Evolutionary conservation across 257 asterid genomes (phyloP).

Genomic region (Marsdenia floribunda): DNA sequence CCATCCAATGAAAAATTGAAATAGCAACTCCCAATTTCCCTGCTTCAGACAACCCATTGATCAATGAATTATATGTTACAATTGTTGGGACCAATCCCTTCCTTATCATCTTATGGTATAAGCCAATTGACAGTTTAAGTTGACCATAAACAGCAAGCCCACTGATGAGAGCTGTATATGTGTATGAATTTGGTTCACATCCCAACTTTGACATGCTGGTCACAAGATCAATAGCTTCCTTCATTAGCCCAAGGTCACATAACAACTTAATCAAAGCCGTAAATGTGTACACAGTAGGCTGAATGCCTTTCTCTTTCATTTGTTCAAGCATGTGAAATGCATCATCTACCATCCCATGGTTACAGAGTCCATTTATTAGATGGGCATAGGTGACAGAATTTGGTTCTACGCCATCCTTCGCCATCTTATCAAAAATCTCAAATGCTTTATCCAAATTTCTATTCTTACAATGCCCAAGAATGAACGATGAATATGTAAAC

Average conservation of each 20-base stretch:
- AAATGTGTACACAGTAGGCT: conserved; percentile 64
- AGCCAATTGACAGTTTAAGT: conserved; percentile 66
- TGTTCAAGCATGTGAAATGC: conserved; percentile 64
- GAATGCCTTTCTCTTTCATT: conserved; percentile 60
- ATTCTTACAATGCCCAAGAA: conserved; percentile 84
- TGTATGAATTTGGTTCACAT: conserved; percentile 60
- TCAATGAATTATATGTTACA: conserved; percentile 67
- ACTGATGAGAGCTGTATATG: conserved; percentile 76
- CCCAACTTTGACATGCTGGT: conserved; percentile 59
- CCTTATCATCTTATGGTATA: conserved; percentile 79
- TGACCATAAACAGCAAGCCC: conserved; percentile 59
- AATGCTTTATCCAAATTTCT: conserved; percentile 57
- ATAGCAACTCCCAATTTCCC: conserved; percentile 46
- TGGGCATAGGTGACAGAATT: conserved; percentile 66
- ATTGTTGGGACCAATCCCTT: conserved; percentile 64
- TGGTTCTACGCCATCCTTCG: conserved; percentile 59
- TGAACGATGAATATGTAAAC: conserved; percentile 70
- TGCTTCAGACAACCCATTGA: conserved; percentile 49
- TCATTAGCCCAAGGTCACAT: conserved; percentile 51
- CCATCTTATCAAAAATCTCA: conserved; percentile 63
- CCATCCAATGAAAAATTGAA: conserved; percentile 59
- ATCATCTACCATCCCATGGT: conserved; percentile 55
- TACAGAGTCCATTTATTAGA: conserved; percentile 76
- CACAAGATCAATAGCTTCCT: conserved; percentile 68
- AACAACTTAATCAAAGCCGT: conserved; percentile 64